These are phyloP conservation scores for Podospora bellae-mahoneyi DNA, from an alignment of 495 filamentous ascomycete genomes.

Conservation along the genomic window DNA sequence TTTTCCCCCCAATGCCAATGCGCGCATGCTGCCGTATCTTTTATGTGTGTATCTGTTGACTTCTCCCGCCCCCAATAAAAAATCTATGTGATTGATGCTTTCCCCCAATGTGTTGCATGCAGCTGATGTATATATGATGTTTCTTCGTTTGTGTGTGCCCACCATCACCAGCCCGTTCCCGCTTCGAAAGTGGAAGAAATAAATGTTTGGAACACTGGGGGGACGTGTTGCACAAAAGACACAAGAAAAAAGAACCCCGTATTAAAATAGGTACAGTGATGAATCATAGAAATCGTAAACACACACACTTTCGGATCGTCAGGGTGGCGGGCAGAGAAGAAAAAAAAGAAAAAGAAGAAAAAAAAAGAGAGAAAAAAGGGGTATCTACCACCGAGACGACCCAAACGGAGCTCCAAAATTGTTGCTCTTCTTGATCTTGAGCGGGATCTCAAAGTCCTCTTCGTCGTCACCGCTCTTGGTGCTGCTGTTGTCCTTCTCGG, in stretches of 20 bases:
- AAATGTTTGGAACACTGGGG: background rate
- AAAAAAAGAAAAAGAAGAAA: too few species aligned
- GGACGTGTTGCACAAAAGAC: background rate
- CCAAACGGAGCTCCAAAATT: constrained; percentile 57
- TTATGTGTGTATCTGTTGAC: background rate
- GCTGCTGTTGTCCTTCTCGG: constrained; percentile 26
- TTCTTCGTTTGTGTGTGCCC: background rate
- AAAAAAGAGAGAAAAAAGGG: background rate
- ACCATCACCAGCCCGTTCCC: background rate
- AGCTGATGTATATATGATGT: background rate
- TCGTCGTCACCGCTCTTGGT: constrained; percentile 26
- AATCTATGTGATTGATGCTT: background rate
- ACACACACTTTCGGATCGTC: background rate
- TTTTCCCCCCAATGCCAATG: too few species aligned
- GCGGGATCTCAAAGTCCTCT: constrained; percentile 48
- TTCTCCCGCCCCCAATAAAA: background rate
- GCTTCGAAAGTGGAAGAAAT: background rate
- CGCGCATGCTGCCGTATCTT: background rate
- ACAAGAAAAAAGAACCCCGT: background rate
- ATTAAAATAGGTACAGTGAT: background rate
- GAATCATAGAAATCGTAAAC: background rate
- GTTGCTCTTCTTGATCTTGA: constrained; percentile 56
- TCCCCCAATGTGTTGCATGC: background rate
- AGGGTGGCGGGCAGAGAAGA: background rate
- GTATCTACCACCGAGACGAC: background rate